phyloP scores from a whole-genome alignment of 202 grass and related monocot species.

The Elaeis oleifera region DNA sequence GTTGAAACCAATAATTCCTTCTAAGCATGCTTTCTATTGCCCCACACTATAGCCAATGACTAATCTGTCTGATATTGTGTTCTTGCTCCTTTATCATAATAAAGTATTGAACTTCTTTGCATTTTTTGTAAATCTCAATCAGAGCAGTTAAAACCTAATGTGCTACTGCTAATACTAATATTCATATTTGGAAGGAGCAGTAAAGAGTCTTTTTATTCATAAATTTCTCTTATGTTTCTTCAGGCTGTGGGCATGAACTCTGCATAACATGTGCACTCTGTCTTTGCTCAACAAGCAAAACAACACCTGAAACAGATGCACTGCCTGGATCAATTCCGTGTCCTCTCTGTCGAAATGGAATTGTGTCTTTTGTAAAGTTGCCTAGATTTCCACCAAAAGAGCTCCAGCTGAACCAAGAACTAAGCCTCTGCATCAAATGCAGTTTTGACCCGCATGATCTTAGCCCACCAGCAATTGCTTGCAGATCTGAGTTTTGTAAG shows the following conservation, averaged over 20 bases:
- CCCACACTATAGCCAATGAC: too few relatives aligned
- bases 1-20: too few relatives aligned
- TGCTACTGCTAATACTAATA: too few relatives aligned
- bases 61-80: too few relatives aligned
- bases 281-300: constrained; percentile 70
- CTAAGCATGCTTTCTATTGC: too few relatives aligned
- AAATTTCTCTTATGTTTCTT: background rate
- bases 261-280: constrained; percentile 72
- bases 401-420: constrained; percentile 5
- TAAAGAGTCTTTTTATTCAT: too few relatives aligned
- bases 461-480: constrained; percentile 14
- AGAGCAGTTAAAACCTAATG: too few relatives aligned
- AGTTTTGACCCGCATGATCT: background rate
- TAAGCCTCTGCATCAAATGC: constrained; percentile 12
- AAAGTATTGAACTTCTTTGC: too few relatives aligned
- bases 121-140: too few relatives aligned
- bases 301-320: constrained; percentile 28
- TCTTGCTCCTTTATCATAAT: too few relatives aligned
- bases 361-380: constrained; percentile 52
- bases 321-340: constrained; percentile 67
- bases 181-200: too few relatives aligned
- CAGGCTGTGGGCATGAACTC: constrained; percentile 74
- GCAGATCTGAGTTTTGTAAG: constrained; percentile 18
- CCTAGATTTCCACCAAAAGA: constrained; percentile 15
- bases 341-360: constrained; percentile 72